A percentile compares a stretch with the other conserved stretches of the same genome.
These are phyloP conservation scores for Linderina pennispora DNA, from an alignment of 192 early-diverging fungal species.

Conservation along the genomic window DNA sequence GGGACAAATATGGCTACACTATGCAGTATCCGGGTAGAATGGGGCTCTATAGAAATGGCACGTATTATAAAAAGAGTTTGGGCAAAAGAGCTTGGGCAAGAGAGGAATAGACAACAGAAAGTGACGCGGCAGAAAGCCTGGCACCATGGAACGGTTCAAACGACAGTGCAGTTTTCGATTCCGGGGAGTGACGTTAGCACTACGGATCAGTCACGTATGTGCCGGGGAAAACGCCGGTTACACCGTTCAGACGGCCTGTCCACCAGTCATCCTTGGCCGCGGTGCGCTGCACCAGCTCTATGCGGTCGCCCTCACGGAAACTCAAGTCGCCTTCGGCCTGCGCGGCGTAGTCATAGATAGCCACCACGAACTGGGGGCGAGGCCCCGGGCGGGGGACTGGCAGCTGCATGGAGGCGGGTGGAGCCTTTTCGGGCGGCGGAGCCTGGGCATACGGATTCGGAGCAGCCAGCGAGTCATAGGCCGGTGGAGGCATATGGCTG, in stretches of 20 bases:
- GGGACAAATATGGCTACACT: too few relatives aligned
- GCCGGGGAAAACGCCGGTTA: conserved; percentile 67
- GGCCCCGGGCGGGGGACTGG: conserved; percentile 14
- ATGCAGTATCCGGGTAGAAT: too few relatives aligned
- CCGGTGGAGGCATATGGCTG: conserved; percentile 1
- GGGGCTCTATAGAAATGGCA: too few relatives aligned
- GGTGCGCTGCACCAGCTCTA: conserved; percentile 62
- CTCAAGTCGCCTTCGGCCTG: conserved; percentile 65
- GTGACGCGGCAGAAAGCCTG: too few relatives aligned
- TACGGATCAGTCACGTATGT: conserved; percentile 41
- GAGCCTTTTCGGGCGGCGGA: not conserved
- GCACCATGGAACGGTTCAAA: too few relatives aligned
- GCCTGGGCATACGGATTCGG: conserved; percentile 7
- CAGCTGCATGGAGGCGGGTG: conserved; percentile 7
- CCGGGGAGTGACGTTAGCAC: too few relatives aligned
- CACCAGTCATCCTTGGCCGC: conserved; percentile 69
- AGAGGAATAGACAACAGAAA: too few relatives aligned
- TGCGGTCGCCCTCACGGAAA: conserved; percentile 64
- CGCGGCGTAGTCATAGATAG: conserved; percentile 74
- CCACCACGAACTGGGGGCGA: conserved; percentile 52
- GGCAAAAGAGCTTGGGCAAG: too few relatives aligned
- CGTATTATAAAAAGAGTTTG: too few relatives aligned
- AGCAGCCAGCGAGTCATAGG: not conserved
- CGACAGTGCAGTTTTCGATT: too few relatives aligned
- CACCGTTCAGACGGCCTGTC: conserved; percentile 64